Evolutionary conservation across 352 stramenopile genomes (phyloP).

Genomic region (Peronospora belbahrii): DNA sequence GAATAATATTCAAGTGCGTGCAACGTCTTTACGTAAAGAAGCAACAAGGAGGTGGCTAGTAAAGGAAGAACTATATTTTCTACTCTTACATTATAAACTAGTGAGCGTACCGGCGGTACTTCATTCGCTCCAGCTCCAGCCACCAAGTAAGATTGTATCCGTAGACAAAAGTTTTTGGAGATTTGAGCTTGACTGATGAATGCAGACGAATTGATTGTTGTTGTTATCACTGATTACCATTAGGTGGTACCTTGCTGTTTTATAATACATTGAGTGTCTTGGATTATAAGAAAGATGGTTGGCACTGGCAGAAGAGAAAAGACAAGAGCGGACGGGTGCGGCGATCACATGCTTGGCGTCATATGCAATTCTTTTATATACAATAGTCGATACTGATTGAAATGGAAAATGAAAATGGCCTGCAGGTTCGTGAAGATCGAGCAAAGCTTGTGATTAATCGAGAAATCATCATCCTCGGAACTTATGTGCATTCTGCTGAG

Average conservation of each 20-base stretch:
- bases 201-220: no score
- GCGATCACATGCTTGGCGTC: background rate
- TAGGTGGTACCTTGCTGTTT: constrained; percentile 67
- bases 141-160: constrained; percentile 43
- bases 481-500: constrained; percentile 78
- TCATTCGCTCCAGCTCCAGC: constrained; percentile 34
- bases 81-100: constrained; percentile 48
- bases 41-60: constrained; percentile 67
- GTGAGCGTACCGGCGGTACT: constrained; percentile 39
- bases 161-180: background rate
- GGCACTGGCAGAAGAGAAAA: constrained; percentile 82
- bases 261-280: constrained; percentile 53
- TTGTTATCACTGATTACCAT: no score
- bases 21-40: constrained; percentile 31
- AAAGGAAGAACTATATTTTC: constrained; percentile 76
- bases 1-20: constrained; percentile 27
- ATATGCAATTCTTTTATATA: background rate
- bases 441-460: constrained; percentile 83
- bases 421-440: constrained; percentile 66
- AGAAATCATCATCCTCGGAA: constrained; percentile 69
- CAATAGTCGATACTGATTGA: background rate
- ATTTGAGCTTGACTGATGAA: no score
- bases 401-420: no score
- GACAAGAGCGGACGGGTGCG: constrained; percentile 63
- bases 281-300: constrained; percentile 84